Percentiles rank a stretch among this genome's conserved stretches.
phyloP scores from a whole-genome alignment of 2,329 filamentous ascomycete species.

The Cytospora mali region DNA sequence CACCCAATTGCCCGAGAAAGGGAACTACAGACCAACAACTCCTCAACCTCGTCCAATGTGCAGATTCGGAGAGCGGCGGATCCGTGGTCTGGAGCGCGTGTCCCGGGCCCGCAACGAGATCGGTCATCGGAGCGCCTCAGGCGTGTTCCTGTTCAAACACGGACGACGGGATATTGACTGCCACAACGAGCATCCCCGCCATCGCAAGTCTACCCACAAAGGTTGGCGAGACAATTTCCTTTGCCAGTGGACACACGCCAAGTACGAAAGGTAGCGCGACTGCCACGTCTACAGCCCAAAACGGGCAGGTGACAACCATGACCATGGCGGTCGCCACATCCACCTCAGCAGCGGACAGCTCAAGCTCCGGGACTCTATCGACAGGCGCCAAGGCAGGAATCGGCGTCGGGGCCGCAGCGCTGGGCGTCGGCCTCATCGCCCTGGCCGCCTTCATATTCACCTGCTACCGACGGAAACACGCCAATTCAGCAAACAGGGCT shows the following conservation, averaged over 20 bases:
- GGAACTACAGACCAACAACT: slow-evolving; percentile 3
- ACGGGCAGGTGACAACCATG: slow-evolving; percentile 4
- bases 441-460: slow-evolving; percentile 1
- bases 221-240: slow-evolving; percentile 1
- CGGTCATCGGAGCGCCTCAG: slow-evolving; percentile 6
- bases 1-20: slow-evolving; percentile 4
- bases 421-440: background rate
- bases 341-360: background rate
- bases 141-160: slow-evolving; percentile 14
- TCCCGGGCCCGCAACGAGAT: background rate
- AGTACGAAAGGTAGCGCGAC: background rate
- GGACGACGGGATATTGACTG: background rate
- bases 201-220: slow-evolving; percentile 7
- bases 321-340: background rate
- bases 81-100: slow-evolving; percentile 16
- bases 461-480: background rate
- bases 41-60: slow-evolving; percentile 18
- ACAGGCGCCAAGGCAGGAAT: slow-evolving; percentile 15
- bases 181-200: background rate
- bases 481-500: background rate
- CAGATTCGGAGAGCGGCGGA: background rate
- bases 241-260: slow-evolving; percentile 9
- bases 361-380: background rate
- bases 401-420: slow-evolving; percentile 8
- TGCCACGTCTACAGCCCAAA: slow-evolving; percentile 1